phyloP scores from a whole-genome alignment of 148 eudicot species.

The Diospyros lotus region DNA sequence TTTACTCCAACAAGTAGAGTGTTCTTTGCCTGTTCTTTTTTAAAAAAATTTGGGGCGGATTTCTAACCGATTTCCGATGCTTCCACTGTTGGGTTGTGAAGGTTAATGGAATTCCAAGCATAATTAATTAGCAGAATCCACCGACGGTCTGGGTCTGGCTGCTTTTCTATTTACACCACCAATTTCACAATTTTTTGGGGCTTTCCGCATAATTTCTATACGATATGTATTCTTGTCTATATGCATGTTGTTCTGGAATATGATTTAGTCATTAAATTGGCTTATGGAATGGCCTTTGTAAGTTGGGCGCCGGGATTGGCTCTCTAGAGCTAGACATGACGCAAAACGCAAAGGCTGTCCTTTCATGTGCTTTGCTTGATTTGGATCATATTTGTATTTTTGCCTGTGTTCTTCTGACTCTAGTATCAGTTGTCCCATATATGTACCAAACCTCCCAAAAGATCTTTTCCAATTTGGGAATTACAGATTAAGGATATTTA shows the following conservation, averaged over 20 bases:
- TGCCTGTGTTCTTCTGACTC: neutral
- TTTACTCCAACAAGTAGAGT: constrained; percentile 6
- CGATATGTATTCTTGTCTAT: neutral
- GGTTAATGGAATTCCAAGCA: neutral
- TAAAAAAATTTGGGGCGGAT: neutral
- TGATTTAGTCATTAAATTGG: constrained; percentile 1
- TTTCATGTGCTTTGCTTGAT: neutral
- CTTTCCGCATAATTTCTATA: neutral
- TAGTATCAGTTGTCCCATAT: neutral
- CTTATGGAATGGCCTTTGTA: neutral
- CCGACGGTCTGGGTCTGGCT: neutral
- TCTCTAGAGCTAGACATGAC: neutral
- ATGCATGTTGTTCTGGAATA: neutral
- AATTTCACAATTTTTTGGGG: neutral
- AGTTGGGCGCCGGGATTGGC: neutral
- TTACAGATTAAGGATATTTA: neutral
- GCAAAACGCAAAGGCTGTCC: too few species aligned
- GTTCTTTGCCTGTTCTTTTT: neutral
- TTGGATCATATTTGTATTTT: constrained; percentile 4
- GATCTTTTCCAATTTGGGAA: neutral
- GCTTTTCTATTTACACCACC: neutral
- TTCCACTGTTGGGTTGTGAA: constrained; percentile 1
- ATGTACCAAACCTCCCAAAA: neutral
- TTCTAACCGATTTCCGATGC: neutral
- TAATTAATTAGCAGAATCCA: neutral